These are phyloP conservation scores for Talaromyces sp. DNA, from an alignment of 2,329 filamentous ascomycete species.

Conservation along the genomic window DNA sequence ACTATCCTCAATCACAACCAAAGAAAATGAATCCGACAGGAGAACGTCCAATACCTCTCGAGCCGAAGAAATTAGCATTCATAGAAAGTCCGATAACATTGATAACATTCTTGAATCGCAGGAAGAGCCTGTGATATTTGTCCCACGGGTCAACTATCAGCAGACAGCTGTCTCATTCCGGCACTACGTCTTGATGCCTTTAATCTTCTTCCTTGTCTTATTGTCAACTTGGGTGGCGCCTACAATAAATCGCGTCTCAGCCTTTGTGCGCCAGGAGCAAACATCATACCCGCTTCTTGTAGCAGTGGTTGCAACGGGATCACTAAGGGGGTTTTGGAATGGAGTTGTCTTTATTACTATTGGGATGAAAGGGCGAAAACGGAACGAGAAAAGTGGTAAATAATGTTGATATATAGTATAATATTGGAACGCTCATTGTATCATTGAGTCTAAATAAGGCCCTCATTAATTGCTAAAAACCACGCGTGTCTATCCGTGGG, in stretches of 20 bases:
- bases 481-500: too few relatives aligned
- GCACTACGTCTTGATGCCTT: slow-evolving; percentile 36
- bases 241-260: slow-evolving; percentile 30
- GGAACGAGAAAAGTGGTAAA: slow-evolving; percentile 1
- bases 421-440: neutral
- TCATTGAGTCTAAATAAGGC: neutral
- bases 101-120: neutral
- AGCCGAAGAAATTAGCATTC: neutral
- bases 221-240: slow-evolving; percentile 32
- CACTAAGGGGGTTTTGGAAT: slow-evolving; percentile 35
- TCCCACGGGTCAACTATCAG: slow-evolving; percentile 4
- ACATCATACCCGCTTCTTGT: slow-evolving; percentile 26
- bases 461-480: neutral
- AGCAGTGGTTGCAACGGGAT: slow-evolving; percentile 29
- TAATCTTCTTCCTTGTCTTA: slow-evolving; percentile 32
- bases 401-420: neutral
- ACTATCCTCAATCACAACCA: slow-evolving; percentile 16
- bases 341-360: slow-evolving; percentile 33
- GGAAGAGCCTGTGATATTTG: neutral
- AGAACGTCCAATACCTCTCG: neutral
- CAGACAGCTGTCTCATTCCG: slow-evolving; percentile 29
- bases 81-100: neutral
- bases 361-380: slow-evolving; percentile 29
- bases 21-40: slow-evolving; percentile 11
- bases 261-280: slow-evolving; percentile 23